Evolutionary conservation across 805 yeast genomes (phyloP).

Genomic region (Yarrowia porcina): DNA sequence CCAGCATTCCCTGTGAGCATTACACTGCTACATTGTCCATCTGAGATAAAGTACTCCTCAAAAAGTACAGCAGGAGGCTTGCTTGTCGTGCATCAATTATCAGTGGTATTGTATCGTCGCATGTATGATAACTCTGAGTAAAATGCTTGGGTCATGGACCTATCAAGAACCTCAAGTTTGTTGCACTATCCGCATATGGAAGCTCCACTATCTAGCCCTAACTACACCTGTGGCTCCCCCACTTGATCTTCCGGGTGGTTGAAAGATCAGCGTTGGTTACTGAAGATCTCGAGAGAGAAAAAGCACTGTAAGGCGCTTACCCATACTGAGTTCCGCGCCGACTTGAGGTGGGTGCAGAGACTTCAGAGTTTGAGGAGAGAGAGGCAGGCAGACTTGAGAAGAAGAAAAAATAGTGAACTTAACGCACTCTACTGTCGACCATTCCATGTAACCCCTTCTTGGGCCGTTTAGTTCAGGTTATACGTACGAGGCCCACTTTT

Average conservation of each 20-base stretch:
- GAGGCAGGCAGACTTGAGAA: not conserved
- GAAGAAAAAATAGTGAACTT: not conserved
- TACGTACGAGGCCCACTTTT: not conserved
- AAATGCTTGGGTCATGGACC: no score
- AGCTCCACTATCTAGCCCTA: no score
- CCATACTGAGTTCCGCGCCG: not conserved
- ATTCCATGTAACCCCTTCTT: not conserved
- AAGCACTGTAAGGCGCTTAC: not conserved
- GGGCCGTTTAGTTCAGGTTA: not conserved
- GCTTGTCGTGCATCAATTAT: no score
- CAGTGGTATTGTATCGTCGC: no score
- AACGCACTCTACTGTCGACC: not conserved
- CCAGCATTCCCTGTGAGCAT: no score
- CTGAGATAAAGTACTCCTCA: no score
- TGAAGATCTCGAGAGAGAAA: not conserved
- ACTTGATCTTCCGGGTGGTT: slow-evolving; percentile 14
- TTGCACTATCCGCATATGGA: no score
- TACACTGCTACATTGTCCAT: no score
- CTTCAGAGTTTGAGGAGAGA: not conserved
- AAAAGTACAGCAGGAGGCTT: no score
- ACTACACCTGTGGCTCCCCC: not conserved
- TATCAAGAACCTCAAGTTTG: no score
- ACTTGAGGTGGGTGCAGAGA: not conserved
- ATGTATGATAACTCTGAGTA: no score
- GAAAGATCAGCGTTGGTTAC: not conserved